Evolutionary conservation across 148 eudicot species (phyloP), one percentile per base, ranked within the genome.

Genomic region (Fagopyrum homotropicum): DNA sequence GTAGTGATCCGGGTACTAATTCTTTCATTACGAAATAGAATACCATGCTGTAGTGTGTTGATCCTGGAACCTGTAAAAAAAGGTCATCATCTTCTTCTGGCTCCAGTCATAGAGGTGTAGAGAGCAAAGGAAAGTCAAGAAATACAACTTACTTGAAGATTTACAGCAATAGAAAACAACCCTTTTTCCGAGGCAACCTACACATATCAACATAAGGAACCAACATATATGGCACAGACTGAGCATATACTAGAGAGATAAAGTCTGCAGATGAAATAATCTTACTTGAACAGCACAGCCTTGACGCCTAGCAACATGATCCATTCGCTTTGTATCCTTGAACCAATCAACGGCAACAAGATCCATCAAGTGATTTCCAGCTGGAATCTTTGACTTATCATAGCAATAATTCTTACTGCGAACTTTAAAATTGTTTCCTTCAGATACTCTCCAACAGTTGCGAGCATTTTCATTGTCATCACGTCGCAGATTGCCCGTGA

Each of bases 331-430:
- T 66, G 90, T 79, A 83, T 92, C 89, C 77, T 94, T 94, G 75
- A 94, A 89, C 97, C 97, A 94, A 84, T 92, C 96, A 74, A 92
- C 97, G 55, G 98, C 96, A 74, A 94, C 98, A 81, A 94, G 97
- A 83, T 91, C 96, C 97, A 94, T 84, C 46, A 90, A 80, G 84
- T 85, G 93, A 78, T 94, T 90, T 74, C 98, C 98, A 48, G 93
- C 96, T 80, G 90, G 81, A 78, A 92, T 88, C 87, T 94, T 94
- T 66, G 96, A 89, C 82, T 92, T 91, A 79, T 94, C 93, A 78
- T 79, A 83, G 77, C 85, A 84, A 78, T 81, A 94, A 66, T 73
- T 80, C 83, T 85, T 92, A 82, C 98, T 86, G 43, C 98, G 98
- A 83, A 93, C 94, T 88, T 87, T 91, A 68, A 93, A 93, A 85